Evolutionary conservation across 805 yeast species (phyloP), one percentile per base, ranked within the genome.

Genomic region (Pichia sporocuriosa): DNA sequence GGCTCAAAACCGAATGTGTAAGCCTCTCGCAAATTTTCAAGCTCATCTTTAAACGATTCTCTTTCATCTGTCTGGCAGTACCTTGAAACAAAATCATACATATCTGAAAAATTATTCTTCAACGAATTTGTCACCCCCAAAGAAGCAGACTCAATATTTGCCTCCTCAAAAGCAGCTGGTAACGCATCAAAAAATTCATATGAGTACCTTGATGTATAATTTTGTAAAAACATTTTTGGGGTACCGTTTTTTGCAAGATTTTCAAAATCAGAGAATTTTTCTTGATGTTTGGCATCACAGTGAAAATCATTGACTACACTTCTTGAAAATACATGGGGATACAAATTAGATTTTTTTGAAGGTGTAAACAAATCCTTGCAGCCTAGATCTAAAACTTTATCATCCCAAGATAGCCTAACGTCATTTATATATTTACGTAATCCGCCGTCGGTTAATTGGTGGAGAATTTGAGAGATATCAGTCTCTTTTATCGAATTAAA

Each of bases 11-110:
- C 49, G 32, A 25, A 40, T 6, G 34, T 38, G 27, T 48, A 48
- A 13, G 33, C 30, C 30, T 48, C 49, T 4, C 35, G 31, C 13
- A 45, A 39, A 5, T 28, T 37, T 9, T 39, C 48, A 13, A 48
- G 27, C 11, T 20, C 29, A n/a, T 45, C 79, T 11, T 71, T 64
- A 37, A 77, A 52, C 32, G 75, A 81, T 32, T 71, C 77, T 45
- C 77, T 62, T 28, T 76, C 82, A 45, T 76, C 82, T 12, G 63
- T 56, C 19, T 57, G 45, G 35, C 65, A 54, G 31, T 40, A 51
- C 32, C 51, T 54, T 1, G 51, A 42, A 5, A 62, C 61, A 7
- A 54, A 38, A 11, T 50, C 45, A 6, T 53, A 50, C 62, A 58
- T 58, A 7, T 41, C 46, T 12, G 38, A 41, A 21, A 61, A 44